Evolutionary conservation across 495 filamentous ascomycete species (phyloP), one percentile per base, ranked within the genome.

Genomic region (Cercophora newfieldiana): DNA sequence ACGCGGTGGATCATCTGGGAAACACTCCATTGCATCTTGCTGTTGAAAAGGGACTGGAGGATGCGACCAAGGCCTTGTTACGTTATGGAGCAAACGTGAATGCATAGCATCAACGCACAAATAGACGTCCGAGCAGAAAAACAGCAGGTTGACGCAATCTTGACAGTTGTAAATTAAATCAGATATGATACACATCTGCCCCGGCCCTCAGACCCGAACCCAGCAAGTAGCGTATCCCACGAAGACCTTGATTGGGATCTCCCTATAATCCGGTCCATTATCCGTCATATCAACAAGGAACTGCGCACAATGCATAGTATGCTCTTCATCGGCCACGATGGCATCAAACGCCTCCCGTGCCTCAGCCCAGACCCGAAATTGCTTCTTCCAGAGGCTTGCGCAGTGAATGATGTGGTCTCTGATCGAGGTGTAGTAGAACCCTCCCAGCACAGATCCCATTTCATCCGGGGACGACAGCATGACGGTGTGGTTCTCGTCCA

Each of bases 321-420:
- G 69, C 19, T 59, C 66, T 1, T n/a, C 19, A 64, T 53, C 51
- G 16, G 58, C 58, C 24, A 65, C 57, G 49, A 68, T 30, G 0
- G 56, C 37, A 53, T 71, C 69, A 7, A 68, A 7, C 7, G 8
- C 22, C 26, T 24, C 7, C 50, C 66, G 18, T 10, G 63, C 47
- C 51, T 68, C 65, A 37, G 24, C 37, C 6, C 68, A 58, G 24
- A 50, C 69, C 22, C 59, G 24, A 53, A 63, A 71, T 51, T 71
- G 69, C 30, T 62, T 65, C 30, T 48, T 65, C 69, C 69, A 71
- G 0, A 71, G 29, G 47, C 57, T 24, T 4, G 61, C 66, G 26
- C 69, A 71, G 51, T 71, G 69, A n/a, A 59, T 51, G 51, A 68
- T 63, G 47, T 71, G 69, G 57, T 71, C 69, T 25, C 66, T 37